Evolutionary conservation across 2,329 filamentous ascomycete genomes (phyloP).

Genomic region (Epichloe scottii): DNA sequence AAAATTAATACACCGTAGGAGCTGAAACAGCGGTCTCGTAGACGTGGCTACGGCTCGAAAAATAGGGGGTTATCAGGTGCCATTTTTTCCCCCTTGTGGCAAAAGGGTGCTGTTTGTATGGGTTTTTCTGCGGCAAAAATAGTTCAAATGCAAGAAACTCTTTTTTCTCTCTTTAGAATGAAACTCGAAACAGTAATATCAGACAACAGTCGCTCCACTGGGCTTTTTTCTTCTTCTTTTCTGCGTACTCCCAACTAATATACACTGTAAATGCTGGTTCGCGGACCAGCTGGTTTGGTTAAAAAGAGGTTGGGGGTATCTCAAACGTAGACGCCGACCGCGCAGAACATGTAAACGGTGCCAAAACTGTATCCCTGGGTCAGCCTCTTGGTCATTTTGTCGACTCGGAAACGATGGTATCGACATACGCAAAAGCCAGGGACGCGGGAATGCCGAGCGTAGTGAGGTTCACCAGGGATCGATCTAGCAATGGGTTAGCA

Average conservation of each 20-base stretch:
- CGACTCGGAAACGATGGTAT: neutral
- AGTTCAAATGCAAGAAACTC: neutral
- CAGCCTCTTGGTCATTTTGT: slow-evolving; percentile 8
- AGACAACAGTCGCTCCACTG: slow-evolving; percentile 15
- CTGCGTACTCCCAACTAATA: slow-evolving; percentile 21
- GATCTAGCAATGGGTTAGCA: slow-evolving; percentile 42
- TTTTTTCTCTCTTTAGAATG: neutral
- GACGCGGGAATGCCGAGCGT: slow-evolving; percentile 78
- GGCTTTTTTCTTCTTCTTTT: slow-evolving; percentile 14
- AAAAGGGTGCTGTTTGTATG: neutral
- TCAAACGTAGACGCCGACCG: slow-evolving; percentile 95
- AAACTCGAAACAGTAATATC: slow-evolving; percentile 9
- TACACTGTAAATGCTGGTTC: slow-evolving; percentile 20
- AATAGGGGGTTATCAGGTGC: slow-evolving; percentile 33
- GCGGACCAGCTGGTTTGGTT: neutral
- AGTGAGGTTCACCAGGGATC: slow-evolving; percentile 64
- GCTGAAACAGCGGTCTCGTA: slow-evolving; percentile 60
- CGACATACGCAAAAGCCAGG: slow-evolving; percentile 71
- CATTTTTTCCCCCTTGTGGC: slow-evolving; percentile 11
- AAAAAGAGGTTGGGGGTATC: slow-evolving; percentile 27
- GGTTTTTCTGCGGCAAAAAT: slow-evolving; percentile 1
- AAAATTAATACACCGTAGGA: slow-evolving; percentile 45
- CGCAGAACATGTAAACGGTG: slow-evolving; percentile 97
- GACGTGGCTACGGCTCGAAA: slow-evolving; percentile 69
- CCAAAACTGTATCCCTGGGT: slow-evolving; percentile 54